Conservation (phyloP, 2,329 filamentous ascomycete species). For the Aspergillus phoenicis region DNA sequence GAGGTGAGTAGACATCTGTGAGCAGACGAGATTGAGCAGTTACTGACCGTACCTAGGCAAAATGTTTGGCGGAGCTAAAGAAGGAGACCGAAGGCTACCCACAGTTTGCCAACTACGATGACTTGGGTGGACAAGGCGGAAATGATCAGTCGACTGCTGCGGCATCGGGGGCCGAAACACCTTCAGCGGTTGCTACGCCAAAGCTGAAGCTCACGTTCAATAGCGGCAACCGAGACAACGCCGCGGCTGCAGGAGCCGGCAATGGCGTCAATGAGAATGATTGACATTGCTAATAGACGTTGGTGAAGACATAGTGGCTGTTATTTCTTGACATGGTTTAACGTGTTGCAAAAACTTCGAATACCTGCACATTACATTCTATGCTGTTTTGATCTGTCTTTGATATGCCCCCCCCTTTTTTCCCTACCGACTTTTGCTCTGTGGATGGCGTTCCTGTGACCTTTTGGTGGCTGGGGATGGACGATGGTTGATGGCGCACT, state of each 20-base stretch:
- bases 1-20: slow-evolving; percentile 64
- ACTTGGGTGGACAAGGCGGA: slow-evolving; percentile 40
- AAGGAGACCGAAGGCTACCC: slow-evolving; percentile 59
- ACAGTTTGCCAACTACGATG: slow-evolving; percentile 60
- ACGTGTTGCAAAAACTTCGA: slow-evolving; percentile 9
- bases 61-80: slow-evolving; percentile 55
- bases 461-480: slow-evolving; percentile 23
- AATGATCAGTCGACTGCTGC: slow-evolving; percentile 55
- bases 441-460: slow-evolving; percentile 27
- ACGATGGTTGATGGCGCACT: slow-evolving; percentile 30
- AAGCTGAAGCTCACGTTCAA: slow-evolving; percentile 71
- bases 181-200: slow-evolving; percentile 59
- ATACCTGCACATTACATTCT: slow-evolving; percentile 16
- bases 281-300: slow-evolving; percentile 17
- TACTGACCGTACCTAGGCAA: slow-evolving; percentile 41
- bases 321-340: slow-evolving; percentile 11
- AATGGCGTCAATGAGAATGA: slow-evolving; percentile 23
- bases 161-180: slow-evolving; percentile 58
- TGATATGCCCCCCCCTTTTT: slow-evolving; percentile 20
- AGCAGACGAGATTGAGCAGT: neutral
- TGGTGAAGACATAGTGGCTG: slow-evolving; percentile 20
- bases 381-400: slow-evolving; percentile 16
- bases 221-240: slow-evolving; percentile 39
- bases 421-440: slow-evolving; percentile 13
- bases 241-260: slow-evolving; percentile 28